Base-by-base conservation (phyloP, 441 rosid species). In the Pelargonium cotyledonis region DNA sequence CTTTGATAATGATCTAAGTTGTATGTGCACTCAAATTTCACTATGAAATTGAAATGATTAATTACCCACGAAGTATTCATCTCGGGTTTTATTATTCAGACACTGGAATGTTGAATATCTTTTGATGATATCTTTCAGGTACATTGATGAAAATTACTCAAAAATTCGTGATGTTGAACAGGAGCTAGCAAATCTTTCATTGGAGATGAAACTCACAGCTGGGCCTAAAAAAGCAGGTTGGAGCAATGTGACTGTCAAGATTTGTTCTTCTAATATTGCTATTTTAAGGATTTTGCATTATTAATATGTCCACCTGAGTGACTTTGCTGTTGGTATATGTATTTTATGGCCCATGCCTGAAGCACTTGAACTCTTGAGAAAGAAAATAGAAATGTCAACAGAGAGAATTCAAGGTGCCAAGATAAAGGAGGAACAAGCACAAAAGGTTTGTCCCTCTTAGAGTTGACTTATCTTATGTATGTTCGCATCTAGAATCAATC, bases 191-290 rank as follows among this genome's bases (percentile, higher is more conserved):
- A 86, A 81, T 85, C 89, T 89, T 51, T 73, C 86, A 0, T 70
- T 91, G 91, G 97, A 95, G 74, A 81, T 95, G 92, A 95, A 95
- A 77, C 96, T 94, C 76, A 95, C 96, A 0, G 87, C 97, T 65
- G 97, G 99, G 51, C 97, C 97, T 47, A 91, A 95, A 76, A 91
- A 85, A 67, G 97, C 95, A 76, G 97, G 96, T 94, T 79, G 62
- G 80, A 35, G 15, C 47, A 21, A 64, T 16, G 21, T 68, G 38
- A 31, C 38, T 31, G 38, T 31, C 70, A 0, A 41, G 47, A 5
- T 65, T 46, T 35, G 19, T 21, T 46, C 29, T 72, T 71, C 19
- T 65, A n/a, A 29, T 46, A 51, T 72, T 73, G 26, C 16, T 46
- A 2, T 60, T 21, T 68, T 66, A 21, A 49, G 66, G 2, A 9